Conservation (phyloP, 805 yeast species). For the Metschnikowia similis region DNA sequence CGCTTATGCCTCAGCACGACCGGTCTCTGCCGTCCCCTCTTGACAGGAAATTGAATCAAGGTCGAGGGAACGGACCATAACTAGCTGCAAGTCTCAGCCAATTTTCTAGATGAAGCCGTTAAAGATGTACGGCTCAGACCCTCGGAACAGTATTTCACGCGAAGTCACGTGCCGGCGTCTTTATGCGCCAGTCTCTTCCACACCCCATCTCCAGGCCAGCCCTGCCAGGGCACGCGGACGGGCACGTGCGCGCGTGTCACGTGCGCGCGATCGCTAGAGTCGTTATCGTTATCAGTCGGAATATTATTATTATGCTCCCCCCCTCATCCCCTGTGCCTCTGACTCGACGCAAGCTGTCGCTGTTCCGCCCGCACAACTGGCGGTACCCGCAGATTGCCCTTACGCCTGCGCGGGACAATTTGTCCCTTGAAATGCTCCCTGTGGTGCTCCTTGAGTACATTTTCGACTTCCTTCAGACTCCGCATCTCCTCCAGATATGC, state of each 20-base stretch:
- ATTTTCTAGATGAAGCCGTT: too few relatives aligned
- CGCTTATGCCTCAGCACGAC: too few relatives aligned
- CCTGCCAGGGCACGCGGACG: too few relatives aligned
- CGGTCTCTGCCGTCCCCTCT: too few relatives aligned
- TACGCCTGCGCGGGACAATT: not conserved
- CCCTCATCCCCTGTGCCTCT: not conserved
- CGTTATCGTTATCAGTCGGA: constrained; percentile 1
- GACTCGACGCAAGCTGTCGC: constrained; percentile 9
- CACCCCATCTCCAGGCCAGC: too few relatives aligned
- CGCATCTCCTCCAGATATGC: constrained; percentile 22
- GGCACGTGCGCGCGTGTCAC: not conserved
- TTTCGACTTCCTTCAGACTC: constrained; percentile 18
- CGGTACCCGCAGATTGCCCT: constrained; percentile 2
- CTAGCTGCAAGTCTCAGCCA: too few relatives aligned
- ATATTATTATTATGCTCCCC: not conserved
- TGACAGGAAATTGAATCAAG: too few relatives aligned
- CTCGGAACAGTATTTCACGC: too few relatives aligned
- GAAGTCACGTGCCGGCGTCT: too few relatives aligned
- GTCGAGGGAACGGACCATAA: too few relatives aligned
- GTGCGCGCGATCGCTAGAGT: not conserved
- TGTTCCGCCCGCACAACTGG: constrained; percentile 12
- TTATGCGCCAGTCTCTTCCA: too few relatives aligned
- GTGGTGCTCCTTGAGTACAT: constrained; percentile 15
- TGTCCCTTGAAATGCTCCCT: constrained; percentile 21
- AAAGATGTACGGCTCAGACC: too few relatives aligned